phyloP scores from a whole-genome alignment of 257 asterid species.

The Gardenia jasminoides region DNA sequence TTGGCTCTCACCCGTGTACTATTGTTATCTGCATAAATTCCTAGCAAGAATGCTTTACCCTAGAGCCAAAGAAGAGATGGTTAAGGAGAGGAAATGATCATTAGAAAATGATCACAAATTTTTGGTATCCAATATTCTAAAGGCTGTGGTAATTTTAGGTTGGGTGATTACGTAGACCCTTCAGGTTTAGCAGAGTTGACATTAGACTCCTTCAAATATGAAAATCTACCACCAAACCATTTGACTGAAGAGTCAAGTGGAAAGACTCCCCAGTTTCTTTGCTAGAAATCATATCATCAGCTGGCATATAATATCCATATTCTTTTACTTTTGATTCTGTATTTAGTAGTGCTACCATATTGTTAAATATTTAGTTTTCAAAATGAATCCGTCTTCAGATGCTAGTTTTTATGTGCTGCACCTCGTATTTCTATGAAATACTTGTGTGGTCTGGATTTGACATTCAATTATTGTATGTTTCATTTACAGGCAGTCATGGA shows the following conservation, averaged over 20 bases:
- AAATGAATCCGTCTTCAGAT: not conserved
- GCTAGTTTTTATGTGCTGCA: not conserved
- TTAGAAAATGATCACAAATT: not conserved
- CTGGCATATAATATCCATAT: not conserved
- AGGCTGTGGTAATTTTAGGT: not conserved
- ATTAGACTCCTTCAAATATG: too few species aligned
- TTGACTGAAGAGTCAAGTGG: too few species aligned
- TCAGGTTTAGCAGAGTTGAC: not conserved
- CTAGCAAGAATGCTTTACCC: too few species aligned
- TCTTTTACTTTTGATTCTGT: not conserved
- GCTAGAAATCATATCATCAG: not conserved
- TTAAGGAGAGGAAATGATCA: not conserved
- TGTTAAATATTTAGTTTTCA: not conserved
- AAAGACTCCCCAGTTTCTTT: too few species aligned
- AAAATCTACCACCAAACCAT: too few species aligned
- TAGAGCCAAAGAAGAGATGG: too few species aligned
- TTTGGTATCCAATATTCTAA: not conserved
- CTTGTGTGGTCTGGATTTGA: not conserved
- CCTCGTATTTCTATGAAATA: not conserved
- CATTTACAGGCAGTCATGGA: slow-evolving; percentile 81
- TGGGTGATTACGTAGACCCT: not conserved
- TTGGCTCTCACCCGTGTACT: not conserved
- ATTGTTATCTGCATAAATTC: not conserved
- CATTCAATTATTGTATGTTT: not conserved
- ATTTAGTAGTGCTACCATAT: not conserved